Evolutionary conservation across 1,284 basidiomycete species (phyloP).

Genomic region (Clitocybe nebularis): DNA sequence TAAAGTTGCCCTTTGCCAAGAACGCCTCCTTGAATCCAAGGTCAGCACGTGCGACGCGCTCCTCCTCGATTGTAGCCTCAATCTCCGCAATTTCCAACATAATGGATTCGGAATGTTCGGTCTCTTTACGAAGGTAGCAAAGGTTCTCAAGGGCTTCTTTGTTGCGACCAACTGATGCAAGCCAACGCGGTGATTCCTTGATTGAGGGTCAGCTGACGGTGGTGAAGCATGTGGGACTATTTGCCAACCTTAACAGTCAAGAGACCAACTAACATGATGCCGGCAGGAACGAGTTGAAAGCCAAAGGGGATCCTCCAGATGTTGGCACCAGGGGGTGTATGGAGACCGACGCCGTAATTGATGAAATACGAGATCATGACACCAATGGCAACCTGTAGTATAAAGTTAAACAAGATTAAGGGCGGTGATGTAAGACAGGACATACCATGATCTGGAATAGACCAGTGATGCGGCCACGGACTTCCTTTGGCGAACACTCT

Average conservation of each 20-base stretch:
- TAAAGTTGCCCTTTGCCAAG: constrained; percentile 69
- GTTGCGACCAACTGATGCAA: constrained; percentile 50
- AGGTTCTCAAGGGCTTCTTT: constrained; percentile 51
- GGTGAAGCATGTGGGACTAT: constrained; percentile 18
- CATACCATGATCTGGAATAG: constrained; percentile 79
- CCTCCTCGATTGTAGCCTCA: constrained; percentile 63
- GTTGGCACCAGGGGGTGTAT: constrained; percentile 42
- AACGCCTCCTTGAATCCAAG: constrained; percentile 66
- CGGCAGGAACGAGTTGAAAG: constrained; percentile 73
- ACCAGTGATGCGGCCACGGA: constrained; percentile 68
- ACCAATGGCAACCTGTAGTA: constrained; percentile 45
- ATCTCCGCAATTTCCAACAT: constrained; percentile 62
- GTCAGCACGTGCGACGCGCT: constrained; percentile 50
- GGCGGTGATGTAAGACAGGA: constrained; percentile 5
- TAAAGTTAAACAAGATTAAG: constrained; percentile 13
- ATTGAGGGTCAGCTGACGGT: constrained; percentile 34
- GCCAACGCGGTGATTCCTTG: constrained; percentile 65
- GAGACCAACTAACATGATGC: constrained; percentile 72
- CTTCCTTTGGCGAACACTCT: constrained; percentile 76
- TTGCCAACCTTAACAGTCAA: constrained; percentile 57
- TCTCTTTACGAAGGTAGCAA: constrained; percentile 54
- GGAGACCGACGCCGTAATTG: constrained; percentile 61
- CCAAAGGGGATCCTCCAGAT: constrained; percentile 77
- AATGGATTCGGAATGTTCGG: constrained; percentile 43
- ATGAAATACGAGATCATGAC: constrained; percentile 80